phyloP scores from a whole-genome alignment of 1,284 basidiomycete genomes.

The Ustilago hordei region DNA sequence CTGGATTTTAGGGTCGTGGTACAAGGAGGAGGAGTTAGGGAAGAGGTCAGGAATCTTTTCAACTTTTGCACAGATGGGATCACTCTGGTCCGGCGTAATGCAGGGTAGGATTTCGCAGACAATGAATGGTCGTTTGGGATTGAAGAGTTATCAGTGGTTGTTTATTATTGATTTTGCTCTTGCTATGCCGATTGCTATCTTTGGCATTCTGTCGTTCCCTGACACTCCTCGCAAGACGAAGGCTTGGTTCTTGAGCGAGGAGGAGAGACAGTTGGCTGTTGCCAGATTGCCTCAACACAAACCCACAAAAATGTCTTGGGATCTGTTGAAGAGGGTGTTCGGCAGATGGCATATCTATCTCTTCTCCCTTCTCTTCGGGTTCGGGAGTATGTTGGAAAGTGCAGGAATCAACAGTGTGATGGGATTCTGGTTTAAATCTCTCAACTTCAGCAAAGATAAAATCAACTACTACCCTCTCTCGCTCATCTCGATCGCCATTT shows the following conservation, averaged over 20 bases:
- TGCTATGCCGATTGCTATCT: constrained; percentile 77
- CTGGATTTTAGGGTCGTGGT: constrained; percentile 82
- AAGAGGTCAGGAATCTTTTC: constrained; percentile 81
- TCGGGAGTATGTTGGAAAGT: constrained; percentile 78
- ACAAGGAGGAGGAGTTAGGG: constrained; percentile 77
- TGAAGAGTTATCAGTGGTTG: constrained; percentile 81
- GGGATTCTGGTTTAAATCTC: constrained; percentile 79
- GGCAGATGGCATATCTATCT: constrained; percentile 74
- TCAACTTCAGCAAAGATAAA: constrained; percentile 33
- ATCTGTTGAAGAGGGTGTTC: constrained; percentile 74
- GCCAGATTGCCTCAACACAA: constrained; percentile 70
- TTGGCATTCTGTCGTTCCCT: constrained; percentile 80
- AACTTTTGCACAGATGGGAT: constrained; percentile 75
- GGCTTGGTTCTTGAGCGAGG: constrained; percentile 76
- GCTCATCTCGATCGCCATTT: constrained; percentile 51
- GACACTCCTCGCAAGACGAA: constrained; percentile 77
- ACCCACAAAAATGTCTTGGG: constrained; percentile 69
- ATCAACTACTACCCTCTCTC: constrained; percentile 54
- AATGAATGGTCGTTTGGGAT: constrained; percentile 75
- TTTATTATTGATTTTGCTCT: constrained; percentile 80
- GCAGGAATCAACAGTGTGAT: constrained; percentile 81
- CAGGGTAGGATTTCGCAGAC: constrained; percentile 77
- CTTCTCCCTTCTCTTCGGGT: constrained; percentile 72
- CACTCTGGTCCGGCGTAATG: constrained; percentile 77
- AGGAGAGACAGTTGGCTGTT: constrained; percentile 71